Evolutionary conservation across 2,329 filamentous ascomycete genomes (phyloP), one percentile per base, ranked within the genome.

Genomic region (Penicillium psychrosexuale): DNA sequence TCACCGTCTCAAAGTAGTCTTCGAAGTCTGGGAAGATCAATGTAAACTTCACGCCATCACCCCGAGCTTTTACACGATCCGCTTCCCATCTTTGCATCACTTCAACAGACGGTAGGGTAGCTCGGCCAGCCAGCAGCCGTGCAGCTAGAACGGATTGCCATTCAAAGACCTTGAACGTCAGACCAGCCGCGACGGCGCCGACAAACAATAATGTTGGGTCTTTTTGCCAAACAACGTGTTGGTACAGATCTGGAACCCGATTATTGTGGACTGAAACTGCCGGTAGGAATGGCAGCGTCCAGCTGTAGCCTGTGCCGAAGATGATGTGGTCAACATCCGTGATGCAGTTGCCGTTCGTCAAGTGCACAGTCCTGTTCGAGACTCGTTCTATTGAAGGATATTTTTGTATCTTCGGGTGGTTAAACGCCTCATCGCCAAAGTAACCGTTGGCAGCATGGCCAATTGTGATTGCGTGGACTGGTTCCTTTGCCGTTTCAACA

Each of bases 111-210:
- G 45, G 45, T 13, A 47, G 31, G 13, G 33, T 47, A 6, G 45
- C 45, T 28, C 45, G 15, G 1, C 45, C 19, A 9, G 45, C 45
- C 9, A 47, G 45, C n/a, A 47, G 15, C 9, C 45, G 33, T 22
- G 45, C 45, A 7, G 45, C 45, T 17, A 47, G n/a, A 17, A 47
- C 45, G 1, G 33, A 17, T 28, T 47, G 45, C 45, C 33, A 47
- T 34, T 46, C 44, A 6, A 47, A 47, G 8, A 47, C 45, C 22
- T 47, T 47, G 33, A 47, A 36, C 9, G 45, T 47, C 45, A 47
- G 22, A 27, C 45, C 33, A 19, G 45, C 45, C 6, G 45, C 45
- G 11, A 47, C 22, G 7, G 33, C 33, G 7, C 45, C 45, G 15
- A 47, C 15, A 12, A 47, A 47, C 15, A 47, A 24, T n/a, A 47